Evolutionary conservation across 768 basidiomycete genomes (phyloP).

Genomic region (Pholiota microspora): DNA sequence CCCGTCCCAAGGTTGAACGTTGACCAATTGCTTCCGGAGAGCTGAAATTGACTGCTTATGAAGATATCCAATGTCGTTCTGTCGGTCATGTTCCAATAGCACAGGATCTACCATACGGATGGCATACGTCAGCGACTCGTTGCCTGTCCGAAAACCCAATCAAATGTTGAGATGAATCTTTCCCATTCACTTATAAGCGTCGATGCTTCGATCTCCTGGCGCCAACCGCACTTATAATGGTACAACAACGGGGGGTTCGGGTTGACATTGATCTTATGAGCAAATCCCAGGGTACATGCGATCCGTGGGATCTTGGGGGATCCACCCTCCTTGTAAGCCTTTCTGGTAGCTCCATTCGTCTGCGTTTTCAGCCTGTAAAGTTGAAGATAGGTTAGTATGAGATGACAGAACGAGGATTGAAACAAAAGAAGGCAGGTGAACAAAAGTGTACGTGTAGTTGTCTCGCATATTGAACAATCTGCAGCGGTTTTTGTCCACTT

Average conservation of each 20-base stretch:
- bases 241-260: background rate
- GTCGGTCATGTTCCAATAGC: background rate
- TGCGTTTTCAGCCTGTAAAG: slow-evolving; percentile 45
- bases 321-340: slow-evolving; percentile 76
- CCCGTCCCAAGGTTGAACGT: too few relatives aligned
- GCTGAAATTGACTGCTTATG: background rate
- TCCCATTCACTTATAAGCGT: background rate
- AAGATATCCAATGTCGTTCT: background rate
- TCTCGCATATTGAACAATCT: too few relatives aligned
- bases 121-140: background rate
- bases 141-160: background rate
- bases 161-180: background rate
- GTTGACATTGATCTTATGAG: slow-evolving; percentile 14
- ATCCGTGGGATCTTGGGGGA: slow-evolving; percentile 67
- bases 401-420: background rate
- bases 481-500: too few relatives aligned
- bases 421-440: too few relatives aligned
- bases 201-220: background rate
- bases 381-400: background rate
- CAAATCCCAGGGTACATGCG: slow-evolving; percentile 66
- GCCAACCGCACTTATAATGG: background rate
- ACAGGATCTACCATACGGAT: background rate
- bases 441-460: too few relatives aligned
- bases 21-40: too few relatives aligned
- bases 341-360: slow-evolving; percentile 79